A percentile compares a stretch with the other conserved stretches of the same genome.
Conservation (phyloP, 2,329 filamentous ascomycete genomes). For the Ceratocystis harringtonii region DNA sequence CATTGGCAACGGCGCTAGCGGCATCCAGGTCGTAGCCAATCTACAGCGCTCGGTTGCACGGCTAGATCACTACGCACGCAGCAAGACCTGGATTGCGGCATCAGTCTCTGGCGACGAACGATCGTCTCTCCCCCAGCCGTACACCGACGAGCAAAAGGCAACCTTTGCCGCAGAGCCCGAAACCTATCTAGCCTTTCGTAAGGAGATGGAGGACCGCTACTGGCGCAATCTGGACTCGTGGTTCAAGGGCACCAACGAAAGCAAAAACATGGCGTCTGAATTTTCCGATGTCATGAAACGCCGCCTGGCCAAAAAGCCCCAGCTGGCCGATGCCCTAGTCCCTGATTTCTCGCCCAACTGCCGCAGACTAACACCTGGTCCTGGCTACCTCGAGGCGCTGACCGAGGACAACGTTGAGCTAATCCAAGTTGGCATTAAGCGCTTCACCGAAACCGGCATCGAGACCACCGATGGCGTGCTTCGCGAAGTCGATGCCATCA, state of each 20-base stretch:
- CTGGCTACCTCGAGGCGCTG: slow-evolving; percentile 52
- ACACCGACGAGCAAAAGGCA: slow-evolving; percentile 40
- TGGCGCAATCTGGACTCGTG: slow-evolving; percentile 42
- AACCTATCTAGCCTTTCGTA: slow-evolving; percentile 45
- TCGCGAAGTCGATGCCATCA: slow-evolving; percentile 46
- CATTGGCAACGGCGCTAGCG: slow-evolving; percentile 49
- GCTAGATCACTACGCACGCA: slow-evolving; percentile 50
- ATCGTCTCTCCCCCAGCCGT: slow-evolving; percentile 40
- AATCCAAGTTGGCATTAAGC: slow-evolving; percentile 40
- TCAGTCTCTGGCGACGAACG: slow-evolving; percentile 43
- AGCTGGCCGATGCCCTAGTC: slow-evolving; percentile 39
- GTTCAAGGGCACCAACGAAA: slow-evolving; percentile 38
- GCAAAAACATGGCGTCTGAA: slow-evolving; percentile 31
- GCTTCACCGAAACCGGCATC: slow-evolving; percentile 45
- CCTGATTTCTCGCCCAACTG: slow-evolving; percentile 52
- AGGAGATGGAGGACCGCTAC: slow-evolving; percentile 43
- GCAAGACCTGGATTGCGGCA: slow-evolving; percentile 51
- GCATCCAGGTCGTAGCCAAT: slow-evolving; percentile 41
- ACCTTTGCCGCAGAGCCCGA: slow-evolving; percentile 42
- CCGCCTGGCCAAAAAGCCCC: slow-evolving; percentile 38
- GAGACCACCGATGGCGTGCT: slow-evolving; percentile 42
- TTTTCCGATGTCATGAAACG: slow-evolving; percentile 39
- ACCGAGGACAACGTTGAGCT: slow-evolving; percentile 46
- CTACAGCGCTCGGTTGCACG: slow-evolving; percentile 34
- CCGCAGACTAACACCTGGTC: slow-evolving; percentile 48